Percentiles rank a stretch among this genome's conserved stretches.
Conservation (phyloP, 2,329 filamentous ascomycete species). For the Colletotrichum kahawae region DNA sequence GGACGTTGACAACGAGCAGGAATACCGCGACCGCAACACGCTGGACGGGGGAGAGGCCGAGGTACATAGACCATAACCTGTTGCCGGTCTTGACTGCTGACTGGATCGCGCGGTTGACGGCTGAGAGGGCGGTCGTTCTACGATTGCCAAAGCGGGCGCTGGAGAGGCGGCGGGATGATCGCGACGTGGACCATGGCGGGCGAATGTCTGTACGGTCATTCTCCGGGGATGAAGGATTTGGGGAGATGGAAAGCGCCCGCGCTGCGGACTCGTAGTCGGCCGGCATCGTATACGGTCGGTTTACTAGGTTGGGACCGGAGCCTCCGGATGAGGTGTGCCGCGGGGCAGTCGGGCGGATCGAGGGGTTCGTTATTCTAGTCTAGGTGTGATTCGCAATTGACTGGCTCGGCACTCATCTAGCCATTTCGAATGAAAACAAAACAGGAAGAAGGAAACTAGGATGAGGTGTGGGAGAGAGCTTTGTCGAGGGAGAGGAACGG, state of each 20-base stretch:
- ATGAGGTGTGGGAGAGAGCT: background rate
- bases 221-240: constrained; percentile 33
- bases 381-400: background rate
- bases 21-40: constrained; percentile 60
- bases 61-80: constrained; percentile 54
- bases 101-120: constrained; percentile 44
- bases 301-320: background rate
- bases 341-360: background rate
- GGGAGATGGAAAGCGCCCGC: constrained; percentile 51
- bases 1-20: constrained; percentile 53
- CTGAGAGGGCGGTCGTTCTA: constrained; percentile 23
- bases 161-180: constrained; percentile 42
- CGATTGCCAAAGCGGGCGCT: constrained; percentile 39
- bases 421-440: constrained; percentile 1
- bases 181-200: constrained; percentile 43
- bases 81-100: constrained; percentile 48
- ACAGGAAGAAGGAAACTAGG: background rate
- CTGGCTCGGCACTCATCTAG: background rate
- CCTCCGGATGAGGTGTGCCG: constrained; percentile 1
- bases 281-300: constrained; percentile 44
- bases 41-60: constrained; percentile 64
- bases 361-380: background rate
- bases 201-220: constrained; percentile 45
- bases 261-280: constrained; percentile 56
- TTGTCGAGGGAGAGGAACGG: background rate